Base-by-base conservation (phyloP, 345 rosid genomes). In the Triadica sebifera region DNA sequence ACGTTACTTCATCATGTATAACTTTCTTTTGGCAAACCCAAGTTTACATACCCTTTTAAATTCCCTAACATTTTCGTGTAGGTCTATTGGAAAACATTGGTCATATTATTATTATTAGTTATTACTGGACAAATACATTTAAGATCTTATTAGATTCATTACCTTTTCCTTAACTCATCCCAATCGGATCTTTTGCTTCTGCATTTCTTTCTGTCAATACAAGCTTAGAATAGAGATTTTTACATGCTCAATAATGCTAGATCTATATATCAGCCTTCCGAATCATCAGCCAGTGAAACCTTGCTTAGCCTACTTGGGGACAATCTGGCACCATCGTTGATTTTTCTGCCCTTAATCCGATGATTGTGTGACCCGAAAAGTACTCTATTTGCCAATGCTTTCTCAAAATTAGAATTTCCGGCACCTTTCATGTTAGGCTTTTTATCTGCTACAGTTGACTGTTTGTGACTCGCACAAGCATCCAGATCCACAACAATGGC, bases 241-340 rank as follows among this genome's bases (percentile, higher is more conserved):
- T 56, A 47, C 69, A 63, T 3, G 20, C 67, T 63, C 5, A 69
- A 58, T 53, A 24, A n/a, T 58, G 12, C 65, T 57, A 20, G 12
- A 58, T 22, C 25, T 62, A 74, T 61, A 66, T 68, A 70, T 76
- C 13, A 55, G 50, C 58, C 77, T 55, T 47, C 61, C 19, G 76
- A 66, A 34, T 83, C 84, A 25, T 83, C 88, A 10, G 86, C 85
- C 79, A 80, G 72, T 47, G 88, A 87, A 71, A 83, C 90, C 83
- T 85, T 83, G 84, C 86, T 81, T 39, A 83, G 82, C 80, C 90
- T 83, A 78, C 86, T 85, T 6, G 85, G 88, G 73, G 67, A 72
- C 73, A 46, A 66, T 77, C 70, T 74, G 29, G 75, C 76, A 38
- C 70, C 78, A 58, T 39, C 69, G 63, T 4, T 75, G 19, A 34